Evolutionary conservation across 495 filamentous ascomycete genomes (phyloP), one percentile per base, ranked within the genome.

Genomic region (Beverwykella pulmonaria): DNA sequence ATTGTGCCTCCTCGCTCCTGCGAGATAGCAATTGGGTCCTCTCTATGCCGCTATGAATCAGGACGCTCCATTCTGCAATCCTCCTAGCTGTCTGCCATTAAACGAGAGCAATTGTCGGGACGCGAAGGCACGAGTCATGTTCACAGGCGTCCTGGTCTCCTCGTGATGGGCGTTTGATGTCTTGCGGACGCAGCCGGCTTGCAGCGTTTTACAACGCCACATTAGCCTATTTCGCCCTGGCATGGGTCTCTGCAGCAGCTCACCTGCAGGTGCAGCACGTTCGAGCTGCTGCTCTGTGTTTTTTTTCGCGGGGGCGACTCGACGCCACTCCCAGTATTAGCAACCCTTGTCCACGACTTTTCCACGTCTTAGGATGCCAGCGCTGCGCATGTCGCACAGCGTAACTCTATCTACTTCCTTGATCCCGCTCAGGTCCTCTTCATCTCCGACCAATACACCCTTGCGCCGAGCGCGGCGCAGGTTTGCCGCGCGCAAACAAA

Each of bases 211-310:
- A 53, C 47, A 65, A 59, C 59, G 61, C 56, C 52, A 50, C 23
- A 70, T 71, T 71, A 71, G 68, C 63, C 68, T 67, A 63, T 59
- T 63, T 59, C 32, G 60, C 63, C 53, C 19, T 67, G 63, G 59
- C 68, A 62, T 62, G 50, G 68, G 52, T 57, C 39, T 15, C 6
- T 44, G 39, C 39, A 10, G 39, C 39, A 44, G 8, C 39, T 14
- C 39, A 44, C 39, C 6, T 44, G 39, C 39, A 44, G 6, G 39
- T 26, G 30, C 27, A 15, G 30, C 23, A n/a, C 20, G 57, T 19
- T n/a, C n/a, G n/a, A n/a, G n/a, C n/a, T n/a, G 39, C 17, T 30
- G 48, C 39, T 44, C 39, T 44, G 39, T 9, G 39, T 44, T 44
- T 67, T 59, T 59, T 44, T 32, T 60, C 26, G 46, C 63, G 54